A percentile compares a stretch with the other conserved stretches of the same genome.
Evolutionary conservation across 2,329 filamentous ascomycete species (phyloP).

Genomic region (Colletotrichum sp.): DNA sequence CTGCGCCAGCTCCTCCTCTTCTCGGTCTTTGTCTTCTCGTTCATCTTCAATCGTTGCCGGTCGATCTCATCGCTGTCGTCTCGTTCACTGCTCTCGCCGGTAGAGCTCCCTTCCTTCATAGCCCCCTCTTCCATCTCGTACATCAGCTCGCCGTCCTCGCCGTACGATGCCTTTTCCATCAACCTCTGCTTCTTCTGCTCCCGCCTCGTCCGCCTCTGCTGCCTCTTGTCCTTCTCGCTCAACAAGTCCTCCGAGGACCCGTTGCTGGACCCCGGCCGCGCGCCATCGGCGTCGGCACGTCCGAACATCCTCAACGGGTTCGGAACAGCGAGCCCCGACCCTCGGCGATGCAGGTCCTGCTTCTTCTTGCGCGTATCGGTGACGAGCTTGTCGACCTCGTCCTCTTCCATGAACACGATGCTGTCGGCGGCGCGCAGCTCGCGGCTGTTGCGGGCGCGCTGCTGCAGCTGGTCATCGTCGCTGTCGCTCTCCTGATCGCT

Average conservation of each 20-base stretch:
- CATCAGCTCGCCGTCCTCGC: conserved; percentile 79
- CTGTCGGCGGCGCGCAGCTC: conserved; percentile 75
- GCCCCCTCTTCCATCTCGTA: conserved; percentile 89
- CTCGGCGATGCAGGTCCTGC: conserved; percentile 55
- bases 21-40: conserved; percentile 50
- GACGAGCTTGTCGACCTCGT: conserved; percentile 69
- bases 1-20: conserved; percentile 59
- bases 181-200: conserved; percentile 58
- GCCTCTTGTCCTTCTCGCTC: conserved; percentile 56
- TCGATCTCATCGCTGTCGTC: conserved; percentile 65
- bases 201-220: conserved; percentile 53
- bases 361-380: conserved; percentile 53
- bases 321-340: conserved; percentile 54
- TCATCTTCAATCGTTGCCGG: conserved; percentile 54
- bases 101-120: conserved; percentile 69
- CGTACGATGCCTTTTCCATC: conserved; percentile 58
- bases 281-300: conserved; percentile 34
- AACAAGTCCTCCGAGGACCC: conserved; percentile 55
- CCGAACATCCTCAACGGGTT: conserved; percentile 54
- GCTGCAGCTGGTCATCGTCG: conserved; percentile 74
- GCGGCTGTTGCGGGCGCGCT: conserved; percentile 69
- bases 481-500: conserved; percentile 79
- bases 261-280: conserved; percentile 32
- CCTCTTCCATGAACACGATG: conserved; percentile 76
- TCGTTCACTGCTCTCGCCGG: conserved; percentile 66